These are phyloP conservation scores for Cryphonectria nitschkei DNA, from an alignment of 2,329 filamentous ascomycete species.

Conservation along the genomic window DNA sequence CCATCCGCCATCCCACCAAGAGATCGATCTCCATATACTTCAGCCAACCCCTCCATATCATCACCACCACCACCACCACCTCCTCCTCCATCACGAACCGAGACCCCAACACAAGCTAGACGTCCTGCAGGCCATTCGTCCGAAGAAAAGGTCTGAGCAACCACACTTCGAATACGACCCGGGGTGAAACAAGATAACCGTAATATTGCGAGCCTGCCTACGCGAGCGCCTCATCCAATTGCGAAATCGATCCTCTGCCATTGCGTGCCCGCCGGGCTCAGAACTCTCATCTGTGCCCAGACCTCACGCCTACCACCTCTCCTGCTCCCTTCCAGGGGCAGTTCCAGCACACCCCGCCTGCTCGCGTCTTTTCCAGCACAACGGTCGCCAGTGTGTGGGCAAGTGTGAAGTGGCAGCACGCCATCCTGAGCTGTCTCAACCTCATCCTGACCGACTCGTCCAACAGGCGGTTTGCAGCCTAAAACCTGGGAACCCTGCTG, in stretches of 20 bases:
- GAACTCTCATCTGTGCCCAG: background rate
- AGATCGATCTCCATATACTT: background rate
- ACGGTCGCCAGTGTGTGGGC: slow-evolving; percentile 2
- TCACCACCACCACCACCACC: background rate
- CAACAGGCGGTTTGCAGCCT: background rate
- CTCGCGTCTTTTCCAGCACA: background rate
- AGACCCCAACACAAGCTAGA: background rate
- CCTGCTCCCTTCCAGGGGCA: background rate
- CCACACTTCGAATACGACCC: background rate
- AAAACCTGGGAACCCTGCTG: slow-evolving; percentile 6
- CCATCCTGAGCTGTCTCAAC: slow-evolving; percentile 27
- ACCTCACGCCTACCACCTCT: slow-evolving; percentile 5
- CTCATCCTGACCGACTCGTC: slow-evolving; percentile 15
- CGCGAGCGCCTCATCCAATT: slow-evolving; percentile 20
- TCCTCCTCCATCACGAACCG: background rate
- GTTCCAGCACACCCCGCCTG: background rate
- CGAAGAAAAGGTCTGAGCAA: background rate
- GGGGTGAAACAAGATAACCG: slow-evolving; percentile 3
- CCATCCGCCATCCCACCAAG: background rate
- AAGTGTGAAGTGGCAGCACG: slow-evolving; percentile 20
- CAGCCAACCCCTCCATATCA: slow-evolving; percentile 7
- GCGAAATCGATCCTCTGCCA: slow-evolving; percentile 25
- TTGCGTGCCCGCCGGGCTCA: slow-evolving; percentile 26
- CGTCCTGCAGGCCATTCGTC: background rate
- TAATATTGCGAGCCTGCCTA: slow-evolving; percentile 3